These are phyloP conservation scores for Ammopiptanthus mongolicus DNA, from an alignment of 306 rosid species.

Conservation along the genomic window DNA sequence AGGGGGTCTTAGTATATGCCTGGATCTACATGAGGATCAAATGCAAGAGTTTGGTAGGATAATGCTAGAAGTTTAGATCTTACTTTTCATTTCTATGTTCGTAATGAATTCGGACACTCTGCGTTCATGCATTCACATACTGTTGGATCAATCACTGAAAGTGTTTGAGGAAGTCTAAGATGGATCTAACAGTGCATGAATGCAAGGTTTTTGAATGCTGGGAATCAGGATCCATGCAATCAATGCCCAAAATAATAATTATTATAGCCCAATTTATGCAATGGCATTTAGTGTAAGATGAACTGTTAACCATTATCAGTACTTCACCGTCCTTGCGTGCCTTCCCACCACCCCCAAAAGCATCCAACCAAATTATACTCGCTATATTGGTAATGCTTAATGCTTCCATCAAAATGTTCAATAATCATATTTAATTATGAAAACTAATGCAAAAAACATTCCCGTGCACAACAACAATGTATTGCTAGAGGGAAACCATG, in stretches of 20 bases:
- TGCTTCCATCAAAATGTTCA: background rate
- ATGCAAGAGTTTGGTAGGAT: slow-evolving; percentile 35
- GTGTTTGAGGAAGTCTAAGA: too few species aligned
- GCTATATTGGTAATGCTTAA: background rate
- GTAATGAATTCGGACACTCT: too few species aligned
- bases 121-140: too few species aligned
- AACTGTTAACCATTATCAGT: background rate
- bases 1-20: slow-evolving; percentile 35
- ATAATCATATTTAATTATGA: too few species aligned
- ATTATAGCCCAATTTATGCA: background rate
- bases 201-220: too few species aligned
- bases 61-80: slow-evolving; percentile 22
- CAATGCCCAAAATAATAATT: background rate
- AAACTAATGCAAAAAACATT: background rate
- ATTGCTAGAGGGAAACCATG: background rate
- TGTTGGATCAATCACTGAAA: too few species aligned
- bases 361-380: background rate
- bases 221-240: too few species aligned
- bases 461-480: background rate
- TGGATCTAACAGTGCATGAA: too few species aligned
- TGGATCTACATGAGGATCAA: slow-evolving; percentile 32
- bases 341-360: too few species aligned
- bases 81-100: background rate
- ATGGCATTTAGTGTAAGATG: background rate
- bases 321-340: background rate